These are phyloP conservation scores for Trichoderma citrinoviride DNA, from an alignment of 2,329 filamentous ascomycete species.

Conservation along the genomic window DNA sequence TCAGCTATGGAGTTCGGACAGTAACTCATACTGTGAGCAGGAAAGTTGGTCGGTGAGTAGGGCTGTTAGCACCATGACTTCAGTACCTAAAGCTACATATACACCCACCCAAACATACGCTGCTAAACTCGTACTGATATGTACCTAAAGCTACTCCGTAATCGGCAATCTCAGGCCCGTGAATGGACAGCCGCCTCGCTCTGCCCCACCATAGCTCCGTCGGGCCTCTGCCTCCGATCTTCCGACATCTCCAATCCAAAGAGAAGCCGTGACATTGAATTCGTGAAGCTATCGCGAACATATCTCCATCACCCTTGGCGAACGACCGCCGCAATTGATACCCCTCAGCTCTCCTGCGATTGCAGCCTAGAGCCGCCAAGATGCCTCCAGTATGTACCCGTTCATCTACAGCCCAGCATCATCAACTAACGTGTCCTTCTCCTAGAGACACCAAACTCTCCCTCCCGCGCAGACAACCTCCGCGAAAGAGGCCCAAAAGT, in stretches of 20 bases:
- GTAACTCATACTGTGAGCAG: too few species aligned
- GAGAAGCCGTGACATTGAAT: not conserved
- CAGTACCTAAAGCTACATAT: too few species aligned
- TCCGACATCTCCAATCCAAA: not conserved
- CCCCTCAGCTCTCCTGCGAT: not conserved
- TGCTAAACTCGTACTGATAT: too few species aligned
- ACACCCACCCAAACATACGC: too few species aligned
- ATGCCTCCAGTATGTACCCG: conserved; percentile 55
- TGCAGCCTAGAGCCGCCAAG: conserved; percentile 21
- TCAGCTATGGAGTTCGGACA: too few species aligned
- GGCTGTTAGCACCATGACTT: too few species aligned
- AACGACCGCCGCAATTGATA: not conserved
- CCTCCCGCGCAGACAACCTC: conserved; percentile 58
- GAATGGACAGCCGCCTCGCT: not conserved
- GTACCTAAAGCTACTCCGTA: not conserved
- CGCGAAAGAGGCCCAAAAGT: conserved; percentile 72
- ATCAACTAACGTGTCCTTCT: conserved; percentile 33
- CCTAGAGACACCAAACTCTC: conserved; percentile 56
- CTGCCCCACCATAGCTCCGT: conserved; percentile 4
- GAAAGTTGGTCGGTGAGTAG: too few species aligned
- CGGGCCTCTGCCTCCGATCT: not conserved
- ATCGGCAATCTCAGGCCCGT: not conserved
- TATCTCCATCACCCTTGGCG: not conserved
- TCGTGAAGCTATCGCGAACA: not conserved
- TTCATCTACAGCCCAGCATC: conserved; percentile 39